Percentiles rank a stretch among this genome's conserved stretches.
Evolutionary conservation across 2,329 filamentous ascomycete species (phyloP).

Genomic region (Colletotrichum falcatum): DNA sequence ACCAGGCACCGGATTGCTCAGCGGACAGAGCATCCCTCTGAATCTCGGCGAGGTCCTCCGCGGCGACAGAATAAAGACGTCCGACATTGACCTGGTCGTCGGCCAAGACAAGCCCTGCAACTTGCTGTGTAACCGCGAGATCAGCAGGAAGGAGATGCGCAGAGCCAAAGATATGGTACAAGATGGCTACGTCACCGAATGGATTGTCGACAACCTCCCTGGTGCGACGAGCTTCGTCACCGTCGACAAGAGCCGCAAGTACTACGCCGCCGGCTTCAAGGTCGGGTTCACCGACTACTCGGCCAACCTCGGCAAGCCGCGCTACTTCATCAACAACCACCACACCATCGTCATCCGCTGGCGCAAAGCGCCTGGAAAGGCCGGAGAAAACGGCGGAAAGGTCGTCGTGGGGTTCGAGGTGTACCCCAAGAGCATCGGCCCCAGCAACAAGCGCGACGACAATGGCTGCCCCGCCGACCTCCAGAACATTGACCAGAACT

Average conservation of each 20-base stretch:
- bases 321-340: conserved; percentile 88
- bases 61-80: conserved; percentile 86
- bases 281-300: conserved; percentile 80
- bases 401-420: conserved; percentile 91
- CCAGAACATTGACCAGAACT: conserved; percentile 69
- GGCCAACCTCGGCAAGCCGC: conserved; percentile 67
- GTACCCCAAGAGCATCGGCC: conserved; percentile 85
- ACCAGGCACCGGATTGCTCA: conserved; percentile 75
- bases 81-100: conserved; percentile 86
- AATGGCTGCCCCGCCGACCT: conserved; percentile 77
- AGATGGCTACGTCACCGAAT: conserved; percentile 88
- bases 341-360: conserved; percentile 87
- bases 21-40: conserved; percentile 81
- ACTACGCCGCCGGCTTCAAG: conserved; percentile 92
- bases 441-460: conserved; percentile 67
- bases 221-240: conserved; percentile 91
- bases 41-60: conserved; percentile 90
- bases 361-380: conserved; percentile 75
- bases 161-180: conserved; percentile 79
- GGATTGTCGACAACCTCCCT: conserved; percentile 93
- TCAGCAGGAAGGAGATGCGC: conserved; percentile 73
- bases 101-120: conserved; percentile 79
- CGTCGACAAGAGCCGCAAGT: conserved; percentile 85
- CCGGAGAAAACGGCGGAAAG: conserved; percentile 77
- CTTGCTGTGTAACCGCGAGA: conserved; percentile 76